These are phyloP conservation scores for Pistacia atlantica DNA, from an alignment of 345 rosid species.

Conservation along the genomic window DNA sequence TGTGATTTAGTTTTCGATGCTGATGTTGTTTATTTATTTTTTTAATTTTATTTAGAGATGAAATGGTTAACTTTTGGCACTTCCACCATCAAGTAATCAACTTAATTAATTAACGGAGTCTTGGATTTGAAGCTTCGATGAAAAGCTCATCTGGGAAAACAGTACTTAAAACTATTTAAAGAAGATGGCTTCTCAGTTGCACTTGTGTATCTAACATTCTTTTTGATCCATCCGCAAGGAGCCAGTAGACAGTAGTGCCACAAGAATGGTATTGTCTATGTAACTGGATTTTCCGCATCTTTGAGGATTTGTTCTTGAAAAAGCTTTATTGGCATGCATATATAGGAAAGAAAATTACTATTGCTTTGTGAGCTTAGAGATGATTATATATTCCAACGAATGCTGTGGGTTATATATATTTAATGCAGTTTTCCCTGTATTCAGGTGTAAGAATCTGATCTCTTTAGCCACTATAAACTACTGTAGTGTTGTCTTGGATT, in stretches of 20 bases:
- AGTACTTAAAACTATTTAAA: slow-evolving; percentile 15
- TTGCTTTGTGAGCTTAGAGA: slow-evolving; percentile 7
- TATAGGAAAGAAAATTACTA: not conserved
- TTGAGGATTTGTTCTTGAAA: slow-evolving; percentile 10
- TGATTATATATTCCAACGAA: not conserved
- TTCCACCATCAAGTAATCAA: too few species aligned
- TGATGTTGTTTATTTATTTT: too few species aligned
- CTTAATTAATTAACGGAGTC: not conserved
- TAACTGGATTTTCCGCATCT: slow-evolving; percentile 20
- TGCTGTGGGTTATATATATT: not conserved
- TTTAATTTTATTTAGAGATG: not conserved
- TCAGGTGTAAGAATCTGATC: slow-evolving; percentile 1
- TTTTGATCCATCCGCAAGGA: not conserved
- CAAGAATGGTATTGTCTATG: not conserved
- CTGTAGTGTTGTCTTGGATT: not conserved
- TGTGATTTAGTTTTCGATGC: not conserved
- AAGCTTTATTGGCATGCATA: not conserved
- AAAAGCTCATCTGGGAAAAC: slow-evolving; percentile 17
- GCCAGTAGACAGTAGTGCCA: not conserved
- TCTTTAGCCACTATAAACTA: not conserved
- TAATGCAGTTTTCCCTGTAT: not conserved
- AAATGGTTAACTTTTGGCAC: too few species aligned
- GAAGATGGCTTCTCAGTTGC: not conserved
- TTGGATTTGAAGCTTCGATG: slow-evolving; percentile 23
- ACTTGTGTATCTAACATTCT: not conserved